Evolutionary conservation across 768 basidiomycete genomes (phyloP), one percentile per base, ranked within the genome.

Genomic region (Termitomyces sp.): DNA sequence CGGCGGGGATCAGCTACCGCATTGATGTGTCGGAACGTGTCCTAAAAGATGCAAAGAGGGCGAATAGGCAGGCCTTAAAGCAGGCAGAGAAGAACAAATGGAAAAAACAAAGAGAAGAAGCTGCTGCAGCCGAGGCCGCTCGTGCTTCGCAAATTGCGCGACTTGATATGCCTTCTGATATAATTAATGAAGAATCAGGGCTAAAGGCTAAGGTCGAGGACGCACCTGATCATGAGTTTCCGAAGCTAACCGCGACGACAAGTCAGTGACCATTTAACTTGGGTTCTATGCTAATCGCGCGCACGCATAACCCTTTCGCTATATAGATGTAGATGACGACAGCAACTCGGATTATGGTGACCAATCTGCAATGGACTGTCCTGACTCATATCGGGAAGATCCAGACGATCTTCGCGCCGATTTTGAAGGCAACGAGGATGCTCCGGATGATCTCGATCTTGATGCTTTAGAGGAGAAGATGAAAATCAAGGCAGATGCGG

Each of bases 131-230:
- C 2, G 52, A 54, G 34, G 57, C 34, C 10, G 41, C 40, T 23
- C 47, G 57, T 37, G 47, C 52, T 28, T 48, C 53, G 28, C 52
- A 58, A 50, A 27, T 58, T 17, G 57, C 47, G 6, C 52, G 53
- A 5, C 57, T 58, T 27, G 40, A 25, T 21, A 25, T 11, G 25
- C 52, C 52, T 23, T 5, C 25, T 35, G 37, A 34, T 14, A 34
- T 11, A 34, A 12, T 37, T 6, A 37, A 37, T 16, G 7, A 37
- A 37, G 35, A 16, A 16, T 35, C 25, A n/a, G 17, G 49, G 10
- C 34, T 17, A n/a, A 49, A 25, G 16, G 39, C 25, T 5, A 54
- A 43, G 6, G 40, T 58, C 14, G 47, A 58, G 53, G 57, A 58
- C 12, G 47, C 30, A 8, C 32, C 52, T 11, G 50, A 53, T 12